Percentiles rank a stretch among this genome's conserved stretches.
Evolutionary conservation across 2,329 filamentous ascomycete species (phyloP).

Genomic region (Colletotrichum tabaci): DNA sequence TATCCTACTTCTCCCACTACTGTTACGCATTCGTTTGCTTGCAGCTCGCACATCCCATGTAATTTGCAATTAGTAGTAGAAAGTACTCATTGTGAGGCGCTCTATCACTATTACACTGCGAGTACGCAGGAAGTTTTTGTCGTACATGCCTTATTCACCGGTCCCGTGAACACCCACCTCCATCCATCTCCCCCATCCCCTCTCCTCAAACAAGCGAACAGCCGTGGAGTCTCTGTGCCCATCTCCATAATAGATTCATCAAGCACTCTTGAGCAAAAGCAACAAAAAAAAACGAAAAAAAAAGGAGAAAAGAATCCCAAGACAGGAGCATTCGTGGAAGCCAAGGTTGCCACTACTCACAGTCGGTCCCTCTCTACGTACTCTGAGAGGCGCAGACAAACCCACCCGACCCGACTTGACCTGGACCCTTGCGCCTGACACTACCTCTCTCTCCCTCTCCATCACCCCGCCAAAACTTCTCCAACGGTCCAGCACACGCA

Average conservation of each 20-base stretch:
- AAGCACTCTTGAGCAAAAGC: background rate
- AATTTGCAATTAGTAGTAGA: background rate
- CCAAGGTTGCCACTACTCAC: conserved; percentile 2
- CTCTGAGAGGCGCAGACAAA: conserved; percentile 16
- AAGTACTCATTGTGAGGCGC: background rate
- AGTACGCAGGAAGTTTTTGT: background rate
- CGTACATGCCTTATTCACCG: no score
- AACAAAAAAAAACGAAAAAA: no score
- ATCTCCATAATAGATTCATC: background rate
- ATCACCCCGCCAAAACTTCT: conserved; percentile 27
- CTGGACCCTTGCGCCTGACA: conserved; percentile 14
- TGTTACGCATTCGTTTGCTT: background rate
- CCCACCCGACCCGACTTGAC: conserved; percentile 16
- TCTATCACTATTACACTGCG: background rate
- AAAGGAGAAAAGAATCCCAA: no score
- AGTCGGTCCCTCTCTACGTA: conserved; percentile 9
- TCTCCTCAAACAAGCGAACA: background rate
- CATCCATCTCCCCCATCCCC: background rate
- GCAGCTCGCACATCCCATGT: background rate
- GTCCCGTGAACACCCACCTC: background rate
- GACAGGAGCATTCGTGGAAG: background rate
- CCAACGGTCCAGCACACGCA: conserved; percentile 21
- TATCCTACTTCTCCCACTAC: background rate
- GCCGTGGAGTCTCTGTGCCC: background rate
- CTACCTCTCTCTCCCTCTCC: background rate